Evolutionary conservation across 2,329 filamentous ascomycete genomes (phyloP), one percentile per base, ranked within the genome.

Genomic region (Paracamarosporium sp.): DNA sequence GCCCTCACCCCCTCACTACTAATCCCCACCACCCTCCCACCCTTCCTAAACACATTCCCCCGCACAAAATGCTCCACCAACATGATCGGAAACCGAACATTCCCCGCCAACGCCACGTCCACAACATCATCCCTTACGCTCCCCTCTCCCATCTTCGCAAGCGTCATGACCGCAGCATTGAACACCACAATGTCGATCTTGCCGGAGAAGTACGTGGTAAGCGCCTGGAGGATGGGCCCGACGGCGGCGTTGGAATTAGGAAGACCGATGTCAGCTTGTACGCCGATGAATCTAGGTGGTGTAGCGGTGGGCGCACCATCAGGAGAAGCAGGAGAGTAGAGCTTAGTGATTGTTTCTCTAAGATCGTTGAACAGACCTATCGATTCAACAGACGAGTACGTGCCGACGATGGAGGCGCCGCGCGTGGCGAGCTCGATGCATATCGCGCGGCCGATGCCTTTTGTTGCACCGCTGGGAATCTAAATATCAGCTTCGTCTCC

Each of bases 371-470:
- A 65, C 33, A 62, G 59, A 6, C 57, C 56, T 1, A 61, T 50
- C 4, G 67, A 68, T 31, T 58, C 24, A 0, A 56, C 44, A 13
- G 58, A 58, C 3, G 66, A 65, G 50, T 59, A 71, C 7, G 67
- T 71, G 20, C 68, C 68, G 9, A 70, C 36, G 24, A 70, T 60
- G 5, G 62, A 65, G 25, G 62, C 62, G 12, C 68, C 68, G 9
- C 68, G 66, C 27, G 51, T 64, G 30, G 68, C 67, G 17, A 71
- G 63, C 9, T 69, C 53, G 53, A 70, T 56, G 28, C 55, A 55
- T 15, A 72, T 72, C 20, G 66, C 65, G 5, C 65, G 62, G 13
- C 69, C 68, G 33, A 69, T 72, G 24, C 69, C 69, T 61, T 65
- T 65, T 22, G 62, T 68, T 35, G 68, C 69, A 5, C 67, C 69